Evolutionary conservation across 768 basidiomycete species (phyloP), one percentile per base, ranked within the genome.

Genomic region (Suillus occidentalis): DNA sequence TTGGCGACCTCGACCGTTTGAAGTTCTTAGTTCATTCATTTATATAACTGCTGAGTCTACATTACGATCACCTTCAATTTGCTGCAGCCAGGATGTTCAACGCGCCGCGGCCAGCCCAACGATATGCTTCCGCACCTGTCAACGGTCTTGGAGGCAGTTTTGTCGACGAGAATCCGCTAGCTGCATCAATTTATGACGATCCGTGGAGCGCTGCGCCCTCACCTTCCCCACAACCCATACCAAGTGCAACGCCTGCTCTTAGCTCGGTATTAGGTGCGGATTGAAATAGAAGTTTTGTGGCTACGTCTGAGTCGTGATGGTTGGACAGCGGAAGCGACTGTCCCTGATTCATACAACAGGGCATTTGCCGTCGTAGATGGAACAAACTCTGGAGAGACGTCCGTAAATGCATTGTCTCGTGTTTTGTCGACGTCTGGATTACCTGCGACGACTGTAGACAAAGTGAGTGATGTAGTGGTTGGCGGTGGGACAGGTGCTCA

Each of bases 401-500:
- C 94, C 20, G 87, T 97, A 43, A 92, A 89, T 69, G 84, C 92
- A 0, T 80, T 97, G 47, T 92, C 93, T 56, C 85, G 95, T 49
- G 86, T 95, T 39, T 79, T 97, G 36, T 80, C 84, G 37, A 92
- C 93, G 1, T 92, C 94, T 1, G 82, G 82, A 36, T 81, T 97
- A 31, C 89, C 94, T 22, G 93, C 95, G 43, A 83, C 89, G 22
- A 92, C 88, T 14, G 84, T 95, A 65, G 95, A 97, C 72, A 88
- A 82, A 80, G 95, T 95, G 70, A 65, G 63, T 5, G 42, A 45
- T 49, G 42, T 61, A 45, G 43, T 40, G 47, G 28, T 34, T 68
- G 13, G n/a, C 36, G 45, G 43, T 63, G 18, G 25, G 58, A 42
- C 28, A 43, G 59, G 43, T 42, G 36, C 62, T 31, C 31, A 34